A percentile compares a stretch with the other conserved stretches of the same genome.
Evolutionary conservation across 1,284 basidiomycete species (phyloP).

Genomic region (Cryptococcus amylolentus): DNA sequence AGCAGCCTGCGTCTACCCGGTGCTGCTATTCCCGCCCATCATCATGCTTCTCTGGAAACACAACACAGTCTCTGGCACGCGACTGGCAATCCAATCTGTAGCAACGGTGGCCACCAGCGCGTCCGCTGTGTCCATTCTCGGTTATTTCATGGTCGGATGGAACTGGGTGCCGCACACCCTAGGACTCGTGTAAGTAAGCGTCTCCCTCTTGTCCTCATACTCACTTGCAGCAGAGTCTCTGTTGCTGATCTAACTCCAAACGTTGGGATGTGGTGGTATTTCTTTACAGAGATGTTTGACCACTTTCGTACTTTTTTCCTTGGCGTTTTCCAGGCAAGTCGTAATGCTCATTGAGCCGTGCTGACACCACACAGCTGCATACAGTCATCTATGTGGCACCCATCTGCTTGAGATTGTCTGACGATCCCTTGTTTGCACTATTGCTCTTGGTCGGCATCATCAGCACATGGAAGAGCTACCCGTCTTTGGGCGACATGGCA

Average conservation of each 20-base stretch:
- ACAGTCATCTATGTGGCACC: constrained; percentile 79
- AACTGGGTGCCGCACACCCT: constrained; percentile 72
- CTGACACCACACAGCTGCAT: constrained; percentile 61
- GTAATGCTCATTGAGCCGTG: neutral
- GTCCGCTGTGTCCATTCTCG: neutral
- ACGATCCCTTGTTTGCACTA: constrained; percentile 77
- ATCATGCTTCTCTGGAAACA: constrained; percentile 57
- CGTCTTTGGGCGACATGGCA: constrained; percentile 81
- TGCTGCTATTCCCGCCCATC: constrained; percentile 65
- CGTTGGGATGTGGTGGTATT: constrained; percentile 97
- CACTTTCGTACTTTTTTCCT: constrained; percentile 95
- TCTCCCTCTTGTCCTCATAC: neutral
- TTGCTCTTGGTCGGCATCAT: constrained; percentile 74
- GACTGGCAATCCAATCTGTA: neutral
- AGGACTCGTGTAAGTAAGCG: constrained; percentile 68
- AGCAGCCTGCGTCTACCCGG: constrained; percentile 68
- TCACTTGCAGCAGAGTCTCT: constrained; percentile 54
- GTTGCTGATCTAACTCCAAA: constrained; percentile 89
- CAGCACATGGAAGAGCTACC: constrained; percentile 86
- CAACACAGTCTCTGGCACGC: too few species aligned
- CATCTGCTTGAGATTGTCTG: constrained; percentile 82
- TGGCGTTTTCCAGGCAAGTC: constrained; percentile 83
- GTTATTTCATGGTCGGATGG: constrained; percentile 22
- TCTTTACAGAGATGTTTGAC: constrained; percentile 99
- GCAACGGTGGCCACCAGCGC: too few species aligned